Evolutionary conservation across 495 filamentous ascomycete species (phyloP).

Genomic region (Aspergillus sparsus): DNA sequence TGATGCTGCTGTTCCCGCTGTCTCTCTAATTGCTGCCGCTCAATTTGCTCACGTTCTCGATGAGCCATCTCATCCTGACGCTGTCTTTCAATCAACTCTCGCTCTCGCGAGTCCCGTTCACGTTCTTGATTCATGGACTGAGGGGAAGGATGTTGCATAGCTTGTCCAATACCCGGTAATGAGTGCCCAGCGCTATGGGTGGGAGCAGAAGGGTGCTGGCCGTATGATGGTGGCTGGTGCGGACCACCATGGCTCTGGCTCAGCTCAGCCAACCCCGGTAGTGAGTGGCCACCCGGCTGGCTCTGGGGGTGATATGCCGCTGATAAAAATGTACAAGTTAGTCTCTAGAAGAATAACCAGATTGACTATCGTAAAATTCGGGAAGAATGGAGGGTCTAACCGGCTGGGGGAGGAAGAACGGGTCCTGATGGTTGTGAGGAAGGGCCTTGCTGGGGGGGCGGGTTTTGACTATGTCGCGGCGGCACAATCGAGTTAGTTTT

Average conservation of each 20-base stretch:
- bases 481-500: conserved; percentile 19
- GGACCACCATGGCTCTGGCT: conserved; percentile 51
- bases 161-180: conserved; percentile 53
- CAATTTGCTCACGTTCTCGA: conserved; percentile 63
- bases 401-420: conserved; percentile 51
- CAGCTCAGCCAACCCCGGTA: conserved; percentile 54
- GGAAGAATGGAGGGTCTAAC: conserved; percentile 34
- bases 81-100: conserved; percentile 50
- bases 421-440: conserved; percentile 50
- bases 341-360: conserved; percentile 20
- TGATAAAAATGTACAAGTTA: conserved; percentile 33
- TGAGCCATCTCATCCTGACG: conserved; percentile 61
- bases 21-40: conserved; percentile 55
- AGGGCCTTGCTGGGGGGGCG: conserved; percentile 47
- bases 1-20: conserved; percentile 57
- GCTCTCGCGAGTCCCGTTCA: conserved; percentile 53
- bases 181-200: conserved; percentile 50
- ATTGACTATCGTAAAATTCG: neutral
- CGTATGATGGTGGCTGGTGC: conserved; percentile 51
- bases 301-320: conserved; percentile 46
- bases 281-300: conserved; percentile 51
- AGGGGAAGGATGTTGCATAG: conserved; percentile 54
- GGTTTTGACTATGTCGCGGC: conserved; percentile 42
- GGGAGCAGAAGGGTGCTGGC: conserved; percentile 44
- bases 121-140: conserved; percentile 54